phyloP scores from a whole-genome alignment of 2,329 filamentous ascomycete genomes.

The Berkeleyomyces rouxiae region DNA sequence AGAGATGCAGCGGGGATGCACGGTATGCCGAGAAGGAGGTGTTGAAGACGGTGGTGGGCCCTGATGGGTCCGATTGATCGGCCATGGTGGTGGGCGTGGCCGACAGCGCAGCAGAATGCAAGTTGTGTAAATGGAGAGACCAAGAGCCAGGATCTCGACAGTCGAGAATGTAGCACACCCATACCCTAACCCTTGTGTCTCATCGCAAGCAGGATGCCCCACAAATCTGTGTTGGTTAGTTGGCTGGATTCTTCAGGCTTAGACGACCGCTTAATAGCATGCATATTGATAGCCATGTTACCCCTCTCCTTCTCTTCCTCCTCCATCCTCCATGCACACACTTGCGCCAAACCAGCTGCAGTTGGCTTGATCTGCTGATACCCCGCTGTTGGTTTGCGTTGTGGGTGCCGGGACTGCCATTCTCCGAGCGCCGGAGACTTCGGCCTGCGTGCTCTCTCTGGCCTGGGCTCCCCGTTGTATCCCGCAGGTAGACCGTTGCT shows the following conservation, averaged over 20 bases:
- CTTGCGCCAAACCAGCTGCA: not conserved
- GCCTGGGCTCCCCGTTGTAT: not conserved
- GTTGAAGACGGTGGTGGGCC: conserved; percentile 34
- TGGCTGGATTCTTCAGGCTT: not conserved
- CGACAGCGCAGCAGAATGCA: not conserved
- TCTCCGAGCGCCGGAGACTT: too few relatives aligned
- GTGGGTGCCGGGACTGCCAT: too few relatives aligned
- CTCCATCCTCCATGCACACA: not conserved
- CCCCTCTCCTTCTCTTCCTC: not conserved
- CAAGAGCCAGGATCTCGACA: not conserved
- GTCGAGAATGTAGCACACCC: not conserved
- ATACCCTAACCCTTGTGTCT: not conserved
- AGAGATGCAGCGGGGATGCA: conserved; percentile 32
- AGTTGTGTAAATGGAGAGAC: not conserved
- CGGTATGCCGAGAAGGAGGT: conserved; percentile 42
- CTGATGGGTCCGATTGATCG: conserved; percentile 10
- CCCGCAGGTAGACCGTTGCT: not conserved
- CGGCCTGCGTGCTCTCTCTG: not conserved
- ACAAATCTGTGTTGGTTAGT: not conserved
- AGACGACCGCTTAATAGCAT: not conserved
- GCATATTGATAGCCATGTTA: not conserved
- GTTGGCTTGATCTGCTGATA: not conserved
- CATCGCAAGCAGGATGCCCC: not conserved
- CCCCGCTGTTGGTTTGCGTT: not conserved
- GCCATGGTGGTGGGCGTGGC: conserved; percentile 12